phyloP scores from a whole-genome alignment of 768 basidiomycete species.

The Mycena rosella region DNA sequence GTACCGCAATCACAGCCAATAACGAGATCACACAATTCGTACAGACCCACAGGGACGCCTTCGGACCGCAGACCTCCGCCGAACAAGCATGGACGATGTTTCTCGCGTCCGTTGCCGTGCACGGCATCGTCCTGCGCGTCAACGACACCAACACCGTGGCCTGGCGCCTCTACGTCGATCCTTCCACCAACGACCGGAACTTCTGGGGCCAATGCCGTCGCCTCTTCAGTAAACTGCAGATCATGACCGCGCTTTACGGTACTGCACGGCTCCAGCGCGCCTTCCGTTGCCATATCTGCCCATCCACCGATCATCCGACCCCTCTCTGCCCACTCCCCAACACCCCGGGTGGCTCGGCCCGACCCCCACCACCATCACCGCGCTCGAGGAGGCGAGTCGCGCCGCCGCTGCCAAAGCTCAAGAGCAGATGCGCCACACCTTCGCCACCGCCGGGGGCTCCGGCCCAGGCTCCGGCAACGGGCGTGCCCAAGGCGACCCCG shows the following conservation, averaged over 20 bases:
- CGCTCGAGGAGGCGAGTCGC: not conserved
- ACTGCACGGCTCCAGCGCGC: not conserved
- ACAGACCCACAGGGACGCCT: conserved; percentile 6
- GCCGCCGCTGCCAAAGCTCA: conserved; percentile 6
- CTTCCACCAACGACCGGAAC: not conserved
- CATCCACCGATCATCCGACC: too few species aligned
- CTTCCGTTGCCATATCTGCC: too few species aligned
- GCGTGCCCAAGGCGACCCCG: not conserved
- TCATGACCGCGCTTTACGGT: not conserved
- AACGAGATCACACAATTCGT: not conserved
- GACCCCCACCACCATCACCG: conserved; percentile 6
- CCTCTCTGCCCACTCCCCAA: not conserved
- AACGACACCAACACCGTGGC: not conserved
- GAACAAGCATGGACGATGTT: not conserved
- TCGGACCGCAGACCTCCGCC: not conserved
- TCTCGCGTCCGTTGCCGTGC: not conserved
- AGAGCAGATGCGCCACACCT: not conserved
- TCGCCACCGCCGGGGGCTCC: not conserved
- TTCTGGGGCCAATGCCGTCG: not conserved
- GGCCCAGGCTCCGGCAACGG: not conserved
- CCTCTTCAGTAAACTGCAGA: not conserved
- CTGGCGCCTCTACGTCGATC: not conserved
- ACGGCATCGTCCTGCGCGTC: not conserved
- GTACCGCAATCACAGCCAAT: not conserved
- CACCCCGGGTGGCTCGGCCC: conserved; percentile 9